Evolutionary conservation across 768 basidiomycete species (phyloP), one percentile per base, ranked within the genome.

Genomic region (Suillus occidentalis): DNA sequence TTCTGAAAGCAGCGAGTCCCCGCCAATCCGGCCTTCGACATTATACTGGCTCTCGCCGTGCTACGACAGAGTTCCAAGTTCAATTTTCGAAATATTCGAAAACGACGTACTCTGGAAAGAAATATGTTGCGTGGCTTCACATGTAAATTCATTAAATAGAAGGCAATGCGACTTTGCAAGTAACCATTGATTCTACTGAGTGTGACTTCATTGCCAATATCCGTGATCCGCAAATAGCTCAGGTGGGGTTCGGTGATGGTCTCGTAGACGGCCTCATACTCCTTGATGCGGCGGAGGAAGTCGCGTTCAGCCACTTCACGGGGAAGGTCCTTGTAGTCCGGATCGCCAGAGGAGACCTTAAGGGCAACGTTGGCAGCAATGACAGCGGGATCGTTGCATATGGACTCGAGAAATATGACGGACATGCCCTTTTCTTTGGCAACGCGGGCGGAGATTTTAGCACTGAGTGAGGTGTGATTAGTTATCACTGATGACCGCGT

Each of bases 21-120:
- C 97, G 28, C 97, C 97, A 65, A 99, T 97, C 79, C 95, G 93
- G 13, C 97, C 97, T 69, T 94, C 89, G 6, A 99, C 87, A 71
- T 99, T 99, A 78, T 86, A 98, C 78, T 95, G 92, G 72, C 95
- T 97, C 78, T 99, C 97, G 14, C 97, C 97, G 71, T 99, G 97
- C 96, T 98, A 74, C 28, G 60, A 9, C 55, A 62, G 47, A n/a
- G 63, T 39, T 60, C 68, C 34, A 13, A 62, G 66, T 61, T 37
- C 63, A 64, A 55, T 28, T 53, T 55, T 36, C 16, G 18, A 39
- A 47, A 65, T 20, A 50, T 43, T 59, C n/a, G 5, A 67, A n/a
- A 65, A 47, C 39, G 18, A 55, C 89, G 71, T 72, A 98, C 97
- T 71, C 97, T 80, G 6, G 97, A 98, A 66, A 99, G 86, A 78